Evolutionary conservation across 139 green algal genomes (phyloP).

Genomic region (Chlorella ohadii): DNA sequence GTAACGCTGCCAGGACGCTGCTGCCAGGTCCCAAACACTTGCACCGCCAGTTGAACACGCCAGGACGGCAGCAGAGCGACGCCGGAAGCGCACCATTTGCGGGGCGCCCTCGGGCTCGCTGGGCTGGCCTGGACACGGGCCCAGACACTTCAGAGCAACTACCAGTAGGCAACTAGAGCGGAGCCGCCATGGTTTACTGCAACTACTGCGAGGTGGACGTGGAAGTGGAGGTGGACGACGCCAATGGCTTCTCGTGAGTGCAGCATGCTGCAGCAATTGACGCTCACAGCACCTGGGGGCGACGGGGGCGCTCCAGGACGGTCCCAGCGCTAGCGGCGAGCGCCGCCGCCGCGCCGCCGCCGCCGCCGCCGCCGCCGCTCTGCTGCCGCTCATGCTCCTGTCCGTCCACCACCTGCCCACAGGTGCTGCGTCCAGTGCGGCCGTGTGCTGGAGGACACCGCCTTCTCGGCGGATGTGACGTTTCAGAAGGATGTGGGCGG

Average conservation of each 20-base stretch:
- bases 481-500: slow-evolving; percentile 90
- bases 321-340: neutral
- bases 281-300: neutral
- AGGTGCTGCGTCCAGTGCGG: slow-evolving; percentile 90
- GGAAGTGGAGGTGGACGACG: slow-evolving; percentile 77
- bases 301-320: neutral
- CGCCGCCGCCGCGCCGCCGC: too few relatives aligned
- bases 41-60: too few relatives aligned
- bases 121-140: too few relatives aligned
- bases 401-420: neutral
- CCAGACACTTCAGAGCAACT: too few relatives aligned
- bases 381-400: neutral
- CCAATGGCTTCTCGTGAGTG: slow-evolving; percentile 79
- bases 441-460: slow-evolving; percentile 89
- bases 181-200: slow-evolving; percentile 63
- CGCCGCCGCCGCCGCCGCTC: neutral
- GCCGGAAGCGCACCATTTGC: too few relatives aligned
- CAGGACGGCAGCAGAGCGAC: too few relatives aligned
- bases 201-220: slow-evolving; percentile 56
- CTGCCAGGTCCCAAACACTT: too few relatives aligned
- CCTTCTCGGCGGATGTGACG: slow-evolving; percentile 86
- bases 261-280: too few relatives aligned
- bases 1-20: too few relatives aligned
- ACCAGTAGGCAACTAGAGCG: too few relatives aligned
- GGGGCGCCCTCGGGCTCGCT: too few relatives aligned